Percentiles rank a stretch among this genome's conserved stretches.
Evolutionary conservation across 345 rosid species (phyloP).

Genomic region (Pugionium dolabratum): DNA sequence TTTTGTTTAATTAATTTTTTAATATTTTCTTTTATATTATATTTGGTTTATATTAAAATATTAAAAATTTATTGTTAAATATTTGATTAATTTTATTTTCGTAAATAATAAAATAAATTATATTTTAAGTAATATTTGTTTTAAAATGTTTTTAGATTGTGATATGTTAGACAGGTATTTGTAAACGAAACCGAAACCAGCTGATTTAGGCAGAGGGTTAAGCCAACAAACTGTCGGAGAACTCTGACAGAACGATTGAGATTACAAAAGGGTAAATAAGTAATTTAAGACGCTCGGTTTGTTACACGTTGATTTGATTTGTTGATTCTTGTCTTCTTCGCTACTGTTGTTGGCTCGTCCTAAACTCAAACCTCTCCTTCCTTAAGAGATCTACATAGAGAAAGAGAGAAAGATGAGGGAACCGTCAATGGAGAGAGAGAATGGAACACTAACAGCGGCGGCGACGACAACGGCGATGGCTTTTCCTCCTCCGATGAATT

Average conservation of each 20-base stretch:
- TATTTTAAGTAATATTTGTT: no score
- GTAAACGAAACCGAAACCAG: conserved; percentile 11
- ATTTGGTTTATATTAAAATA: no score
- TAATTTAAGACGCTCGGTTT: conserved; percentile 28
- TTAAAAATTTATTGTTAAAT: no score
- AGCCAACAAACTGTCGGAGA: conserved; percentile 38
- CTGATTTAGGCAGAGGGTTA: conserved; percentile 10
- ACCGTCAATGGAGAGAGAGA: conserved; percentile 30
- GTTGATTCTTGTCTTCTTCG: conserved; percentile 53
- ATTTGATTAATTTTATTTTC: no score
- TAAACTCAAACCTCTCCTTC: conserved; percentile 12
- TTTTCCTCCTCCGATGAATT: conserved; percentile 27
- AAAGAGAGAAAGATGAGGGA: conserved; percentile 15
- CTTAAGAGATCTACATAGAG: background rate
- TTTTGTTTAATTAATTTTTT: no score
- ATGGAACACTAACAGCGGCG: conserved; percentile 36
- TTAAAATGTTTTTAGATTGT: no score
- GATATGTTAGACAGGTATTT: no score
- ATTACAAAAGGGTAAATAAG: conserved; percentile 28
- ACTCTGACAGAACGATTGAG: conserved; percentile 38
- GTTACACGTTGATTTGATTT: conserved; percentile 38
- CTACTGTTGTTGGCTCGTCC: conserved; percentile 41
- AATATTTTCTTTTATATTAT: no score
- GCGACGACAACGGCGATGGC: conserved; percentile 24
- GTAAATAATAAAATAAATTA: no score